Base-by-base conservation (phyloP, 2,329 filamentous ascomycete genomes). In the Fusarium devonianum region DNA sequence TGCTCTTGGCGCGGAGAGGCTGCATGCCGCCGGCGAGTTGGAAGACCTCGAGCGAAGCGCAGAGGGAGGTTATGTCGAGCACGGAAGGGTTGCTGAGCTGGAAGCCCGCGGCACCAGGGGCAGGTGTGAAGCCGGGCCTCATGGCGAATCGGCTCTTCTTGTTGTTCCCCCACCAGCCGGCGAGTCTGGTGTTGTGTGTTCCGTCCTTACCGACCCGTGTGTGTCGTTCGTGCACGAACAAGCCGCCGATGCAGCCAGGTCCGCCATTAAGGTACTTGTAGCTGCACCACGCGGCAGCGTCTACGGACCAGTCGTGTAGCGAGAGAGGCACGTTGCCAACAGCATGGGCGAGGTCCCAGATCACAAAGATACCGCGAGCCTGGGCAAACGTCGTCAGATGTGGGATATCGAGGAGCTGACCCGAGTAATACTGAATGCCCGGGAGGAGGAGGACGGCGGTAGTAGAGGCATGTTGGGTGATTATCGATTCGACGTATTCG, bases 211-310 rank as follows among this genome's bases (percentile, higher is more conserved):
- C 66, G 12, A 87, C 82, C 10, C 69, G 68, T 11, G 85, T 82
- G 67, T 93, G 88, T 19, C 75, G 78, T 62, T 89, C 82, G 67
- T 94, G 89, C 17, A 95, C 86, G 65, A 92, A 95, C 1, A 88
- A 73, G 0, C 86, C 89, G 7, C 83, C 89, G 56, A 92, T 93
- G 10, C 84, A 81, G 4, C 90, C 90, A 0, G 90, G 89, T 0
- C 90, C 90, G 34, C 85, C 83, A 67, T 93, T 94, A 64, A 94
- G 78, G 71, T 95, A 95, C 73, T 95, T 95, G 76, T 94, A 95
- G 36, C 84, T 90, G 69, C 90, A 95, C 90, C 90, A 95, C 19
- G 81, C 87, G 11, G 90, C 90, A 63, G 93, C 93, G 69, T 95
- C 90, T 34, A 93, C 89, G 56, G 88, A 79, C 90, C 90, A 94